phyloP scores from a whole-genome alignment of 179 eudicot species.

The Corrigiola litoralis region DNA sequence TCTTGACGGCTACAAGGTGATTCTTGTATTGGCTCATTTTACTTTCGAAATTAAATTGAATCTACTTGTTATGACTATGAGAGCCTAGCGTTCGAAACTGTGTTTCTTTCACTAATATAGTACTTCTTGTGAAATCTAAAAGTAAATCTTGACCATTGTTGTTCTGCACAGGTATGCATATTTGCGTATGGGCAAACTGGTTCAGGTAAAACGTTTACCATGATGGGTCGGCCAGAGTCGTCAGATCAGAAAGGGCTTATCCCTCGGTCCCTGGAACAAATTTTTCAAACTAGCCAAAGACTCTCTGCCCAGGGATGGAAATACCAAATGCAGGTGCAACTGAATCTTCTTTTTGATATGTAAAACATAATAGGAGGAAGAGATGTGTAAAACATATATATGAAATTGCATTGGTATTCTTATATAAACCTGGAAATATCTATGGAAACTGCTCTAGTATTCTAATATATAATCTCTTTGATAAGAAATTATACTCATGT shows the following conservation, averaged over 20 bases:
- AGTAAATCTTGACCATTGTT: not conserved
- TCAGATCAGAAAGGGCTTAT: conserved; percentile 64
- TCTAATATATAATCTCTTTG: too few relatives aligned
- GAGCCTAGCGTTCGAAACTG: too few relatives aligned
- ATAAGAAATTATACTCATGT: not conserved
- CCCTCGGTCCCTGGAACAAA: conserved; percentile 74
- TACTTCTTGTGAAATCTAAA: not conserved
- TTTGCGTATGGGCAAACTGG: conserved; percentile 93
- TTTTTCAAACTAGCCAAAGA: conserved; percentile 61
- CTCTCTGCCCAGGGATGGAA: conserved; percentile 71
- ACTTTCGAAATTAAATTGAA: not conserved
- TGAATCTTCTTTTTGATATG: not conserved
- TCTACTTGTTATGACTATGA: too few relatives aligned
- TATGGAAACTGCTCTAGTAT: too few relatives aligned
- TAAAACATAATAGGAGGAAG: not conserved
- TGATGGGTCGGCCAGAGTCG: conserved; percentile 77
- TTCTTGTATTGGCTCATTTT: not conserved
- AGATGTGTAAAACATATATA: not conserved
- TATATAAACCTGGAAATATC: too few relatives aligned
- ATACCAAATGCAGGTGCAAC: conserved; percentile 64
- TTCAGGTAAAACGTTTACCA: conserved; percentile 74
- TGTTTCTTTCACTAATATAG: too few relatives aligned
- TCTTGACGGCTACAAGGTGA: conserved; percentile 81
- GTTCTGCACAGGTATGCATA: conserved; percentile 57
- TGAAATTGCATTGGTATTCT: not conserved